Evolutionary conservation across 2,329 filamentous ascomycete species (phyloP), one percentile per base, ranked within the genome.

Genomic region (Pseudocercospora fuligena): DNA sequence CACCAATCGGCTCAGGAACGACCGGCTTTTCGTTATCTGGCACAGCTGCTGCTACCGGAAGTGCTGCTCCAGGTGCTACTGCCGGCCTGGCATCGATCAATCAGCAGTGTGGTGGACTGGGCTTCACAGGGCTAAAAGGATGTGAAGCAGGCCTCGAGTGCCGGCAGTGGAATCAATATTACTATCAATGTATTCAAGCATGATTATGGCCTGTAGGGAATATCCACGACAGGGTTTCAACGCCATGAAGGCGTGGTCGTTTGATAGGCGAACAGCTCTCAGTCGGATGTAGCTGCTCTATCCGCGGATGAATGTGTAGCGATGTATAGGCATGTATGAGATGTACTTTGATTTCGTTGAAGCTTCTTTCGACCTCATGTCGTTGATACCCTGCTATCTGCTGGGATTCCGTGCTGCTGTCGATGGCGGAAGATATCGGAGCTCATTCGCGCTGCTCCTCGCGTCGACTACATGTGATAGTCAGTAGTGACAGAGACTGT

Each of bases 21-120:
- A 60, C 51, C 29, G 46, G 66, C 19, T 49, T n/a, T 19, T 9
- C 29, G 43, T 23, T 46, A 11, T 29, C 59, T 31, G 59, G 59
- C 59, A 53, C 59, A 47, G 59, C 43, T n/a, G 47, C 47, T 61
- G 40, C 29, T 61, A 31, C 59, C 7, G 59, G 40, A 16, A 58
- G 16, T 19, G 59, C 53, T 27, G 61, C 25, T 51, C 36, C 61
- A 6, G 23, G 31, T 27, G 61, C 33, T 21, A 11, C 53, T 31
- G 36, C 61, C 11, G 46, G 54, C 19, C 40, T 29, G 16, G 61
- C 53, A 16, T 31, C 51, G 21, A 51, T 57, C 14, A 60, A 66
- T 43, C 47, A 66, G 47, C 64, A 69, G 51, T 66, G 67, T 54
- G 64, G 63, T 36, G 66, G 66, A 25, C 53, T 65, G 11, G 66